Evolutionary conservation across 768 basidiomycete species (phyloP).

Genomic region (Dictyophora rubrovolvata): DNA sequence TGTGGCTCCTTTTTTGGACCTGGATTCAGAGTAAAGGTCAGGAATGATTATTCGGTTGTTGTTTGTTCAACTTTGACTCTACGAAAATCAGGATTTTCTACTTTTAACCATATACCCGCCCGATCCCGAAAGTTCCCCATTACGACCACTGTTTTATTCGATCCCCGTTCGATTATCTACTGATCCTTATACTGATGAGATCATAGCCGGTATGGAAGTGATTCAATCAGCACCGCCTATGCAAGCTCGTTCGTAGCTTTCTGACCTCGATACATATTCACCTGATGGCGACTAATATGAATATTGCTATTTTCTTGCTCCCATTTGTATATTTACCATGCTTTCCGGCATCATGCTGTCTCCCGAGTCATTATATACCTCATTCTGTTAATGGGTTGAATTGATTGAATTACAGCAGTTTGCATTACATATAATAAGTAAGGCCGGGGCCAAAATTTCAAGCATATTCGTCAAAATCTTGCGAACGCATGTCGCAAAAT

Average conservation of each 20-base stretch:
- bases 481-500: too few species aligned
- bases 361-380: too few species aligned
- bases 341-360: too few species aligned
- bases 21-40: constrained; percentile 55
- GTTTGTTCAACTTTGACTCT: not conserved
- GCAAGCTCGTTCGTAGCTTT: not conserved
- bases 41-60: constrained; percentile 5
- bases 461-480: too few species aligned
- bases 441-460: too few species aligned
- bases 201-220: constrained; percentile 1
- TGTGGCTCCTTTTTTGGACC: constrained; percentile 50
- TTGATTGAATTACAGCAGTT: too few species aligned
- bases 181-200: constrained; percentile 35
- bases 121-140: constrained; percentile 43
- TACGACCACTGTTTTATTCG: constrained; percentile 47
- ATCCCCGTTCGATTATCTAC: constrained; percentile 57
- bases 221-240: not conserved
- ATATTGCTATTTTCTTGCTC: too few species aligned
- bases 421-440: too few species aligned
- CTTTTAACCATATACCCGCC: constrained; percentile 50
- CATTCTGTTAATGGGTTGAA: too few species aligned
- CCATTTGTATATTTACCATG: too few species aligned
- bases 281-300: too few species aligned
- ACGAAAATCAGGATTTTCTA: constrained; percentile 44
- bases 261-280: not conserved